Evolutionary conservation across 2,329 filamentous ascomycete species (phyloP), one percentile per base, ranked within the genome.

Genomic region (Didymella pinodella): DNA sequence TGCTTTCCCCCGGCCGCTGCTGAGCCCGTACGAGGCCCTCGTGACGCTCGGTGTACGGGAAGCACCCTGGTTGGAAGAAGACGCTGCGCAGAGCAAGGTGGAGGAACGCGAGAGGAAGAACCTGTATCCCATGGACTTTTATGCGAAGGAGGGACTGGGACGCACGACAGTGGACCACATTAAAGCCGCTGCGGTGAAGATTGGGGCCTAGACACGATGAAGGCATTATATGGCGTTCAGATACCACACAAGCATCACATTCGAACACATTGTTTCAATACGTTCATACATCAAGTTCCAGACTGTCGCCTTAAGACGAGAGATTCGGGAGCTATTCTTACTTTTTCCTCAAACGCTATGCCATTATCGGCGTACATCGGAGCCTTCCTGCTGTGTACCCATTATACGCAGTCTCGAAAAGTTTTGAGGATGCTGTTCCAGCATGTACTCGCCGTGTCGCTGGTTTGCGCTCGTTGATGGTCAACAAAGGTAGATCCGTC

Each of bases 91-190:
- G 38, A 55, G 63, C 53, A 67, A 72, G 48, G 57, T 52, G 4
- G 61, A 65, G 62, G 64, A 81, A 56, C 77, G 74, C 14, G 84
- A 83, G 53, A 78, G 77, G 47, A 75, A 78, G 41, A 90, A 87
- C 1, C 84, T 92, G 14, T 99, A 99, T 79, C 94, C 93, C 0
- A 99, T 99, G 95, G 93, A 99, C 77, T 99, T 96, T 74, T 99
- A 99, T 79, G 93, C 89, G 0, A 94, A 90, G 75, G 92, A 97
- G 45, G 95, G 95, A 0, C 74, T 99, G 54, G 95, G 94, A 1
- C 87, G 95, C 75, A 93, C 90, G 31, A 93, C 73, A 7, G 50
- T 69, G 26, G 71, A 73, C 11, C 66, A 73, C 25, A 66, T 76
- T 10, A 70, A 63, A 47, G 69, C 69, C 36, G 69, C 65, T 2